phyloP scores from a whole-genome alignment of 768 basidiomycete genomes.

The Lanmaoa pseudosensibilis region DNA sequence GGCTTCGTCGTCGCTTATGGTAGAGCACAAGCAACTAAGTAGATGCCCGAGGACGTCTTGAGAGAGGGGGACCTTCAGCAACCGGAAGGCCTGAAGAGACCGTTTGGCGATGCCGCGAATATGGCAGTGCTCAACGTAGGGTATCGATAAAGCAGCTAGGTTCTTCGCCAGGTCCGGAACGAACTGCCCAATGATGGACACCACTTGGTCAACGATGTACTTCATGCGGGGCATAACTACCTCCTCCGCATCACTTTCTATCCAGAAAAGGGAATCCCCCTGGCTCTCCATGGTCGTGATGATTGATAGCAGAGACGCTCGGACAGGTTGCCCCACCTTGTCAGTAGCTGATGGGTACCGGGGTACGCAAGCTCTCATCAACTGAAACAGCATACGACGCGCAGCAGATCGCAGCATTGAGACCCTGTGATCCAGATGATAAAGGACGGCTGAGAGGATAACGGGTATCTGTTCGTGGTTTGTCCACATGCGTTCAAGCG shows the following conservation, averaged over 20 bases:
- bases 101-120: constrained; percentile 84
- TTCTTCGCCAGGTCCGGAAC: constrained; percentile 66
- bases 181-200: constrained; percentile 67
- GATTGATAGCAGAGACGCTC: constrained; percentile 48
- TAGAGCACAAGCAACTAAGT: constrained; percentile 80
- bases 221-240: constrained; percentile 68
- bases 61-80: constrained; percentile 69
- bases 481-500: constrained; percentile 77
- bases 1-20: constrained; percentile 71
- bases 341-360: constrained; percentile 75
- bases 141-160: constrained; percentile 79
- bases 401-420: constrained; percentile 69
- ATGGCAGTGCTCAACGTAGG: constrained; percentile 86
- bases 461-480: constrained; percentile 65
- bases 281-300: constrained; percentile 60
- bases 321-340: constrained; percentile 47
- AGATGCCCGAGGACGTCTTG: constrained; percentile 74
- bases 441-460: constrained; percentile 77
- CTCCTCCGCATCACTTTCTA: constrained; percentile 59
- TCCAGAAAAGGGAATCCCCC: constrained; percentile 63
- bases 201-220: constrained; percentile 61
- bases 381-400: constrained; percentile 79
- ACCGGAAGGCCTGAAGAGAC: constrained; percentile 87
- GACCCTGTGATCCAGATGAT: constrained; percentile 78
- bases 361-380: constrained; percentile 79